Conservation (phyloP, 2,329 filamentous ascomycete genomes). For the Cryphonectria naterciae region DNA sequence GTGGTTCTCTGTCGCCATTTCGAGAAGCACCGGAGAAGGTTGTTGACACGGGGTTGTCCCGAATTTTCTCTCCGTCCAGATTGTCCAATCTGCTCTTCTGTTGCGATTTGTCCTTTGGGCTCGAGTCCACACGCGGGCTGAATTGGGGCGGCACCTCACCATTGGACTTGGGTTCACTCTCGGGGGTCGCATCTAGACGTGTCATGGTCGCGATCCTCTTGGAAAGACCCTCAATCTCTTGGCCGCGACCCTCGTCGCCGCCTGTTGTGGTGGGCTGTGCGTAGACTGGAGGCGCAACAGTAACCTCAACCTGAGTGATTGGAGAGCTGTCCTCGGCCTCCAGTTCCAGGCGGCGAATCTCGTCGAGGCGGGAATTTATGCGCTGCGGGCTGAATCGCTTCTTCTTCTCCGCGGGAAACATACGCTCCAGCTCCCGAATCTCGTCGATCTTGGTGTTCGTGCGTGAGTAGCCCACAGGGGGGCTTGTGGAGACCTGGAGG, state of each 20-base stretch:
- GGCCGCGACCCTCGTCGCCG: conserved; percentile 33
- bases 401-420: conserved; percentile 9
- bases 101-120: conserved; percentile 26
- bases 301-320: conserved; percentile 6
- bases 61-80: conserved; percentile 40
- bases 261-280: background rate
- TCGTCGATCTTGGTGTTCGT: conserved; percentile 43
- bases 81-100: conserved; percentile 5
- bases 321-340: conserved; percentile 22
- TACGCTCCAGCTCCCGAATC: conserved; percentile 40
- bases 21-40: conserved; percentile 39
- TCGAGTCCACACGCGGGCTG: conserved; percentile 23
- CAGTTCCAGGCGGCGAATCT: conserved; percentile 30
- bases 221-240: conserved; percentile 49
- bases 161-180: conserved; percentile 39
- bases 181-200: conserved; percentile 50
- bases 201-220: conserved; percentile 53
- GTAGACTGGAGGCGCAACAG: conserved; percentile 1
- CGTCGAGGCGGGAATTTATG: conserved; percentile 28
- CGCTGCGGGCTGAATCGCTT: conserved; percentile 19
- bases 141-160: conserved; percentile 31
- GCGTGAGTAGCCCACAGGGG: conserved; percentile 49
- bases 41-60: conserved; percentile 47
- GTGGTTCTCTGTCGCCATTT: conserved; percentile 14
- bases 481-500: conserved; percentile 59